Conservation (phyloP, 495 filamentous ascomycete genomes). For the Trichoderma reesei region DNA sequence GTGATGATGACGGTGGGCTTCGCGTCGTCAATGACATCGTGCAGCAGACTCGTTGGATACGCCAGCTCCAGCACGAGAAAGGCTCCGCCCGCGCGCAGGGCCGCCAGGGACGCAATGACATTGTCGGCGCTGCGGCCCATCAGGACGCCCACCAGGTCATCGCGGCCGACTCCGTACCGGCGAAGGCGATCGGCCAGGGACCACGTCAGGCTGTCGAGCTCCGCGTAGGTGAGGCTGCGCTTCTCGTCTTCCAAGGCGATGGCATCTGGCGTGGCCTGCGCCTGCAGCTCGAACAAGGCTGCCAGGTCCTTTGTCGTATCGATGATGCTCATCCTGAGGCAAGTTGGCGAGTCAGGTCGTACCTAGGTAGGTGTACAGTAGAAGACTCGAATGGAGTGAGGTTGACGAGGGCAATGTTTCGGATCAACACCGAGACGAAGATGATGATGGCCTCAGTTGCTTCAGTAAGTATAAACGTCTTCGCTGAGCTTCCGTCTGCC, state of each 20-base stretch:
- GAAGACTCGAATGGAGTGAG: too few species aligned
- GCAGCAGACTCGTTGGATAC: conserved; percentile 53
- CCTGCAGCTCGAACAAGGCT: conserved; percentile 50
- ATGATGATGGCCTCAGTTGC: too few species aligned
- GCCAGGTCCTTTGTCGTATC: conserved; percentile 54
- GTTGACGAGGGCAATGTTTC: neutral
- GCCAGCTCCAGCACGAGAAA: conserved; percentile 62
- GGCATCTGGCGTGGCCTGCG: conserved; percentile 45
- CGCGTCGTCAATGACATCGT: conserved; percentile 58
- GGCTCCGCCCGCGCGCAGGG: conserved; percentile 57
- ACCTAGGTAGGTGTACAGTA: too few species aligned
- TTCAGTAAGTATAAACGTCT: too few species aligned
- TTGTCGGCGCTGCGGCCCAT: conserved; percentile 58
- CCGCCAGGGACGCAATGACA: conserved; percentile 59
- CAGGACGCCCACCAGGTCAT: conserved; percentile 54
- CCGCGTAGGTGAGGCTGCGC: conserved; percentile 46
- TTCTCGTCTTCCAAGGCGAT: conserved; percentile 52
- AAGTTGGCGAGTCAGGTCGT: conserved; percentile 10
- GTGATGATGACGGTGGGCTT: conserved; percentile 53
- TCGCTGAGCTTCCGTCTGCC: too few species aligned
- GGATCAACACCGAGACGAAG: too few species aligned
- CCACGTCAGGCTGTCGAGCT: conserved; percentile 50
- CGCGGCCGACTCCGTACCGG: conserved; percentile 45
- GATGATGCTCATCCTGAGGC: conserved; percentile 40
- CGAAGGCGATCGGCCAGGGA: conserved; percentile 45